These are phyloP conservation scores for Cadophora gregata DNA, from an alignment of 2,329 filamentous ascomycete genomes.

Conservation along the genomic window DNA sequence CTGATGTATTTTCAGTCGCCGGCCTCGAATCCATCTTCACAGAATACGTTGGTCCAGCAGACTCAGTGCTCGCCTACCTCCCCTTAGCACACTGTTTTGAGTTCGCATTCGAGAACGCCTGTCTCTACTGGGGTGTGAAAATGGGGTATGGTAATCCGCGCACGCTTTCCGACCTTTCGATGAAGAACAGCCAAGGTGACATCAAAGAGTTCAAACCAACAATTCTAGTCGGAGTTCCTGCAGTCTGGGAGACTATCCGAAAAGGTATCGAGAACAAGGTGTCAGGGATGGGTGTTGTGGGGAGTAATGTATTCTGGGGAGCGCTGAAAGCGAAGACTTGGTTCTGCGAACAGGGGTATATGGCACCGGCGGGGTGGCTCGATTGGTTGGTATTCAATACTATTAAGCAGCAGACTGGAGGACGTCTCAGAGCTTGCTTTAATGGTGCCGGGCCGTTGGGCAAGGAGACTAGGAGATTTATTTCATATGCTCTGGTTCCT, in stretches of 20 bases:
- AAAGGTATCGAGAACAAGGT: slow-evolving; percentile 89
- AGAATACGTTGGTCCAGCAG: slow-evolving; percentile 75
- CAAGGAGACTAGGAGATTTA: slow-evolving; percentile 83
- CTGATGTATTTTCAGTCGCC: slow-evolving; percentile 59
- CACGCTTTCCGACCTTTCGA: slow-evolving; percentile 83
- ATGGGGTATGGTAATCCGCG: slow-evolving; percentile 92
- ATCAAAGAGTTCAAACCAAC: slow-evolving; percentile 91
- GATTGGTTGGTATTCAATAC: slow-evolving; percentile 88
- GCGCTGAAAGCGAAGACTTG: slow-evolving; percentile 64
- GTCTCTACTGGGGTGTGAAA: slow-evolving; percentile 85
- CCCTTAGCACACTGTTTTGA: slow-evolving; percentile 96
- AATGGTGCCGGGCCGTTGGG: slow-evolving; percentile 91
- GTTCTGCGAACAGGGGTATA: slow-evolving; percentile 55
- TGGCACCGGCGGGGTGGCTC: slow-evolving; percentile 64
- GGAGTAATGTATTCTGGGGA: slow-evolving; percentile 76
- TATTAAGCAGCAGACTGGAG: slow-evolving; percentile 86
- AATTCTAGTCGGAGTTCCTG: slow-evolving; percentile 90
- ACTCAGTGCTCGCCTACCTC: slow-evolving; percentile 86
- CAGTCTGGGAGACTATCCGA: slow-evolving; percentile 95
- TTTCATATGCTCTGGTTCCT: slow-evolving; percentile 87
- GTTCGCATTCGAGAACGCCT: slow-evolving; percentile 91
- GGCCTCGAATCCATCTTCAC: slow-evolving; percentile 81
- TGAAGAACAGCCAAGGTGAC: slow-evolving; percentile 89
- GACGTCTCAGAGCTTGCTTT: slow-evolving; percentile 84
- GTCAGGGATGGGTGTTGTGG: slow-evolving; percentile 67